phyloP scores from a whole-genome alignment of 805 yeast species.

The Nematodospora valgi region DNA sequence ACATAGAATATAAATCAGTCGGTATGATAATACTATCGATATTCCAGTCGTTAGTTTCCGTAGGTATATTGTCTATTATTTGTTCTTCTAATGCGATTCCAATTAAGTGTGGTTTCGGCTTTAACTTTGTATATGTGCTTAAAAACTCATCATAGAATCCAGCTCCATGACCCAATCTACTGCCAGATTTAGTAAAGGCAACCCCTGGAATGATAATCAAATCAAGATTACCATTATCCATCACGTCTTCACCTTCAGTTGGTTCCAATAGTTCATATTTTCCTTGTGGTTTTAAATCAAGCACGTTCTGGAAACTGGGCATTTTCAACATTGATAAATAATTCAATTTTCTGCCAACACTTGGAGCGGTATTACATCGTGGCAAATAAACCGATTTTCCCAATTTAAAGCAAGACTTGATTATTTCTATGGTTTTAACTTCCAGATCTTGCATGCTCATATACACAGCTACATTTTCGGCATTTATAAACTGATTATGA shows the following conservation, averaged over 20 bases:
- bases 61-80: constrained; percentile 48
- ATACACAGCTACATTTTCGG: constrained; percentile 59
- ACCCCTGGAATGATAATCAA: constrained; percentile 81
- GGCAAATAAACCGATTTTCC: constrained; percentile 60
- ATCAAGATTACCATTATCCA: constrained; percentile 46
- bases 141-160: constrained; percentile 81
- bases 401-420: constrained; percentile 47
- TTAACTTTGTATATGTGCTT: constrained; percentile 15
- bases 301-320: constrained; percentile 37
- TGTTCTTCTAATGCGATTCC: constrained; percentile 71
- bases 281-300: constrained; percentile 59
- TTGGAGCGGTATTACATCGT: constrained; percentile 35
- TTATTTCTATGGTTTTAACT: constrained; percentile 54
- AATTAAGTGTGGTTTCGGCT: constrained; percentile 40
- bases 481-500: constrained; percentile 36
- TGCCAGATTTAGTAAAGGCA: constrained; percentile 55
- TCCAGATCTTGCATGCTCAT: constrained; percentile 78
- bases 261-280: constrained; percentile 71
- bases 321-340: constrained; percentile 59
- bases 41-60: constrained; percentile 60
- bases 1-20: constrained; percentile 1
- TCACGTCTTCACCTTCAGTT: constrained; percentile 23
- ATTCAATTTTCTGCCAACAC: constrained; percentile 27
- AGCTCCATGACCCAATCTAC: constrained; percentile 86
- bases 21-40: constrained; percentile 52